phyloP scores from a whole-genome alignment of 495 filamentous ascomycete species.

The Thermochaetoides thermophila region DNA sequence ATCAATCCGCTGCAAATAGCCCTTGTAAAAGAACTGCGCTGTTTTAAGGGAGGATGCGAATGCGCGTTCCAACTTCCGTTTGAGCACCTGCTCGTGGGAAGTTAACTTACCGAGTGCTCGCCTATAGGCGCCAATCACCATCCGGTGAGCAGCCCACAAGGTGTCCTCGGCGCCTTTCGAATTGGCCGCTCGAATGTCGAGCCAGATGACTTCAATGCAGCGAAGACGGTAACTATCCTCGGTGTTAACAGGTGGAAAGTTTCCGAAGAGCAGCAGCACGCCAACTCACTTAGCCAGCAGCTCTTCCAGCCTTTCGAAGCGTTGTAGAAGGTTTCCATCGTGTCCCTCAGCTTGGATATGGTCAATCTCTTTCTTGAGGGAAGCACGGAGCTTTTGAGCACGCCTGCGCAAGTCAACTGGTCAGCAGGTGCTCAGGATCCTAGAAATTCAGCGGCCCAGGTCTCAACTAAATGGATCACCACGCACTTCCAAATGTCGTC shows the following conservation, averaged over 20 bases:
- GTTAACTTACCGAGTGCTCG: conserved; percentile 36
- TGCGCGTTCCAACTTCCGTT: conserved; percentile 61
- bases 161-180: conserved; percentile 46
- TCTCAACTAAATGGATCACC: no score
- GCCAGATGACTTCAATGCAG: conserved; percentile 57
- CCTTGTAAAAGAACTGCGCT: conserved; percentile 72
- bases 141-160: conserved; percentile 68
- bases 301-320: conserved; percentile 43
- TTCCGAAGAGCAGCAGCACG: conserved; percentile 5
- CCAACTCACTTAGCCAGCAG: conserved; percentile 42
- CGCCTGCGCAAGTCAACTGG: conserved; percentile 10
- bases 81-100: conserved; percentile 51
- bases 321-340: conserved; percentile 34
- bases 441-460: neutral
- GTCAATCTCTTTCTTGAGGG: conserved; percentile 21
- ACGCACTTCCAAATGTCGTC: conserved; percentile 18
- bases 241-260: conserved; percentile 14
- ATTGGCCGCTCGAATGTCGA: conserved; percentile 56
- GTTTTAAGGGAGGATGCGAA: conserved; percentile 76
- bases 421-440: neutral
- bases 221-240: conserved; percentile 46
- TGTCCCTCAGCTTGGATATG: conserved; percentile 29
- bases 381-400: conserved; percentile 13
- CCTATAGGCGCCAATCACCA: conserved; percentile 63
- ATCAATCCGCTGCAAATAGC: conserved; percentile 65